phyloP scores from a whole-genome alignment of 768 basidiomycete species.

The Mrakia hoshinonis region DNA sequence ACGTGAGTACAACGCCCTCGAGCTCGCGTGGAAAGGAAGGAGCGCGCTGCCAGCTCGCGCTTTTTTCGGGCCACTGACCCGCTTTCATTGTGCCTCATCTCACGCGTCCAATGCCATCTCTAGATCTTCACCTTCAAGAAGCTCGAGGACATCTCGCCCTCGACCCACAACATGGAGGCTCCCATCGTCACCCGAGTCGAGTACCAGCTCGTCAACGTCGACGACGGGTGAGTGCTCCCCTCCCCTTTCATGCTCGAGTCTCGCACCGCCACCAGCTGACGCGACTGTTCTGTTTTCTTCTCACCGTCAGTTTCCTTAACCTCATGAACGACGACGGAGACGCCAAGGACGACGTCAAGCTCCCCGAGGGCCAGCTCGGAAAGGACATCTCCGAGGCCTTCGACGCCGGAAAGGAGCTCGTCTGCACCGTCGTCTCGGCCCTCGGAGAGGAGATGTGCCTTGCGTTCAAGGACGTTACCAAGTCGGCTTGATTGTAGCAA shows the following conservation, averaged over 20 bases:
- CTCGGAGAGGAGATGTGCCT: conserved; percentile 31
- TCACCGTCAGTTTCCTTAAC: conserved; percentile 65
- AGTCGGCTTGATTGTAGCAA: conserved; percentile 5
- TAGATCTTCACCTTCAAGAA: conserved; percentile 99
- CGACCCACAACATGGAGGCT: conserved; percentile 96
- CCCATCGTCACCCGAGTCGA: conserved; percentile 69
- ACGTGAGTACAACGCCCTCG: conserved; percentile 53
- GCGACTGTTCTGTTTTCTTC: background rate
- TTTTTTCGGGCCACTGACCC: background rate
- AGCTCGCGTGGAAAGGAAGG: background rate
- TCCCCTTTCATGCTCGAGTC: background rate
- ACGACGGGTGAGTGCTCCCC: conserved; percentile 51
- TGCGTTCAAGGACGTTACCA: conserved; percentile 29
- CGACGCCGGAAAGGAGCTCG: conserved; percentile 52
- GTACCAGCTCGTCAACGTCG: conserved; percentile 86
- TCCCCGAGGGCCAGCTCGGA: conserved; percentile 81
- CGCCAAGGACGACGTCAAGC: conserved; percentile 85
- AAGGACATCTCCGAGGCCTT: conserved; percentile 59
- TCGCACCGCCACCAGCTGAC: conserved; percentile 7
- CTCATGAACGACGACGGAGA: conserved; percentile 73
- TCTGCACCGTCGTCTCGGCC: conserved; percentile 9
- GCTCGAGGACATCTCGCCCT: conserved; percentile 57
- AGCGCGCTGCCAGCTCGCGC: background rate
- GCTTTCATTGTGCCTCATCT: conserved; percentile 1
- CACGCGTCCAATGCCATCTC: background rate